Base-by-base conservation (phyloP, 768 basidiomycete species). In the Gloeophyllum trabeum region DNA sequence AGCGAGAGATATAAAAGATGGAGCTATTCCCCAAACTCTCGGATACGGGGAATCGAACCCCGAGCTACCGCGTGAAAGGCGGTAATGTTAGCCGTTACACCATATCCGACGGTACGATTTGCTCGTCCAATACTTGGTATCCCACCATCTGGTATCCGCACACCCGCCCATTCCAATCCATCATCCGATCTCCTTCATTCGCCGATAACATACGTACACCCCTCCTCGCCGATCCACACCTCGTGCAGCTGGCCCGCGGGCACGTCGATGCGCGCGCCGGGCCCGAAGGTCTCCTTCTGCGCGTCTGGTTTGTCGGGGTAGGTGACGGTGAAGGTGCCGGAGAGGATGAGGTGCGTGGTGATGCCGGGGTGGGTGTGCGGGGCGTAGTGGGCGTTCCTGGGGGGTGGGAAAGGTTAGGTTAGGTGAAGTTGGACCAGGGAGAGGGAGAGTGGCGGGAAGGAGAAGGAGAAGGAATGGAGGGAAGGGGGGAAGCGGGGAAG, bases 11-110 rank as follows among this genome's bases (percentile, higher is more conserved):
- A 32, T 10, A 32, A 32, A 32, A 32, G 28, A 10, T 10, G n/a
- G 12, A n/a, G 37, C 37, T 12, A 16, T 22, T 38, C 13, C 19
- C 37, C 37, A 22, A 38, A 38, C 6, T 20, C 20, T 25, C 28
- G 10, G 28, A 32, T 53, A 49, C 52, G 50, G 52, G 53, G 52
- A 54, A 51, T 54, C 53, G 52, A 54, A 54, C 60, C 61, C 63
- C 61, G 61, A 64, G 58, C 63, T 62, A 51, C 62, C 60, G 60
- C 60, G 16, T 60, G 58, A 58, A 56, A 60, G 58, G 59, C 58
- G 58, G 54, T 51, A 59, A 60, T 60, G 59, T 60, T 60, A 58
- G 51, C 59, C 59, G 53, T 58, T 60, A 60, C 59, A 60, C 59
- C 59, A 60, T 57, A 59, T 54, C 56, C 54, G 58, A 58, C 28